Evolutionary conservation across 228 moss, liverwort and hornwort genomes (phyloP).

Genomic region (Sphagnum magellanicum): DNA sequence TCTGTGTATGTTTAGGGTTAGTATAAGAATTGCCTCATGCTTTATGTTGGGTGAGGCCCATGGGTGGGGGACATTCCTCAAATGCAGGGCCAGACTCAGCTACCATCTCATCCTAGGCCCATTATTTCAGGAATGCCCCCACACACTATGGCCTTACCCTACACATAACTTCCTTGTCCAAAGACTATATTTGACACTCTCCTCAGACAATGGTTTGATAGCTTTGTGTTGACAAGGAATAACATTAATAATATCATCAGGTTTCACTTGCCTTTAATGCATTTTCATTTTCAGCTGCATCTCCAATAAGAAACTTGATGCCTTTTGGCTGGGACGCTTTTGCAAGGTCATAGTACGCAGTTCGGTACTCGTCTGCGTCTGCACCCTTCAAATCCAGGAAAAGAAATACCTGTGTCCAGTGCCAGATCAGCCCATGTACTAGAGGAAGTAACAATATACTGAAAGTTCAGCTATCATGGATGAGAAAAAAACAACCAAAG

Average conservation of each 20-base stretch:
- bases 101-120: no score
- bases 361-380: slow-evolving; percentile 37
- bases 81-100: no score
- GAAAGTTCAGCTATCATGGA: no score
- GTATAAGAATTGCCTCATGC: no score
- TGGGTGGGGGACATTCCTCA: no score
- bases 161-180: not conserved
- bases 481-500: not conserved
- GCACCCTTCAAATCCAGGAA: slow-evolving; percentile 50
- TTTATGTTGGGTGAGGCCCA: no score
- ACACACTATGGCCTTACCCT: not conserved
- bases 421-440: not conserved
- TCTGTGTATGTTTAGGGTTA: no score
- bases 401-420: slow-evolving; percentile 57
- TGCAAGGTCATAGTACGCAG: slow-evolving; percentile 50
- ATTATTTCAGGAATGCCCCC: no score
- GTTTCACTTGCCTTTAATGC: slow-evolving; percentile 55
- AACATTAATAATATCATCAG: not conserved
- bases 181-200: not conserved
- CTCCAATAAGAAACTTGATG: slow-evolving; percentile 62
- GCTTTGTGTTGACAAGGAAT: no score
- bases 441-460: no score
- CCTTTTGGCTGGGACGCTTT: slow-evolving; percentile 54
- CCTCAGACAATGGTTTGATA: not conserved
- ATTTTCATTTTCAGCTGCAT: slow-evolving; percentile 56